Conservation (phyloP, 2,329 filamentous ascomycete species). For the Fusarium lyarnte region DNA sequence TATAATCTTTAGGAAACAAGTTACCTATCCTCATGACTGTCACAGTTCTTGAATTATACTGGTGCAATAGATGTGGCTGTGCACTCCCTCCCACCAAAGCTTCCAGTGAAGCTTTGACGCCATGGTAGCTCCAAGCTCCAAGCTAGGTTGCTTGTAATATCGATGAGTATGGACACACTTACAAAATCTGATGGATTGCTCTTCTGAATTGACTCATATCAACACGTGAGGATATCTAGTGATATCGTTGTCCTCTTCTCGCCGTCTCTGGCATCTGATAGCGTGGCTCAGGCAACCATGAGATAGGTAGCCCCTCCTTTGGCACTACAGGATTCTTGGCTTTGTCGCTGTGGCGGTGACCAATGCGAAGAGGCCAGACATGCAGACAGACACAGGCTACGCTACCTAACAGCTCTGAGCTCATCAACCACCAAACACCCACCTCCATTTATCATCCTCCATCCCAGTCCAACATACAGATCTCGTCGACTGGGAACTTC, state of each 20-base stretch:
- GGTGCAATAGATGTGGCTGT: slow-evolving; percentile 16
- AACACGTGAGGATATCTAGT: background rate
- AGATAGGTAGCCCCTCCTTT: slow-evolving; percentile 35
- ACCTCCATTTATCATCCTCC: slow-evolving; percentile 27
- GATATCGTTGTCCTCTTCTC: slow-evolving; percentile 21
- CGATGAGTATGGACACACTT: background rate
- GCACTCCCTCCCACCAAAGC: background rate
- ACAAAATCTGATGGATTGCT: background rate
- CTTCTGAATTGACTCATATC: background rate
- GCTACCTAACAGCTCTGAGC: slow-evolving; percentile 38
- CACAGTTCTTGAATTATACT: background rate
- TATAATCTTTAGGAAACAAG: background rate
- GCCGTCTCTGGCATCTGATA: slow-evolving; percentile 32
- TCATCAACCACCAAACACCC: slow-evolving; percentile 37
- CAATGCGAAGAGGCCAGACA: slow-evolving; percentile 44
- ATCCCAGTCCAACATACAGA: slow-evolving; percentile 34
- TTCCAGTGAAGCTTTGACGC: slow-evolving; percentile 15
- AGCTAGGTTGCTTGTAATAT: background rate
- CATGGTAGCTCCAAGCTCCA: slow-evolving; percentile 13
- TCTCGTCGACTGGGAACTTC: slow-evolving; percentile 37
- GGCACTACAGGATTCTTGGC: slow-evolving; percentile 33
- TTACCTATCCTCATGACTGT: background rate
- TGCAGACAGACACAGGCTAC: slow-evolving; percentile 9
- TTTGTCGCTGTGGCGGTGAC: slow-evolving; percentile 41
- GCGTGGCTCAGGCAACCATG: slow-evolving; percentile 32